A percentile compares a stretch with the other conserved stretches of the same genome.
Evolutionary conservation across 441 rosid species (phyloP).

Genomic region (Populus hybrid): DNA sequence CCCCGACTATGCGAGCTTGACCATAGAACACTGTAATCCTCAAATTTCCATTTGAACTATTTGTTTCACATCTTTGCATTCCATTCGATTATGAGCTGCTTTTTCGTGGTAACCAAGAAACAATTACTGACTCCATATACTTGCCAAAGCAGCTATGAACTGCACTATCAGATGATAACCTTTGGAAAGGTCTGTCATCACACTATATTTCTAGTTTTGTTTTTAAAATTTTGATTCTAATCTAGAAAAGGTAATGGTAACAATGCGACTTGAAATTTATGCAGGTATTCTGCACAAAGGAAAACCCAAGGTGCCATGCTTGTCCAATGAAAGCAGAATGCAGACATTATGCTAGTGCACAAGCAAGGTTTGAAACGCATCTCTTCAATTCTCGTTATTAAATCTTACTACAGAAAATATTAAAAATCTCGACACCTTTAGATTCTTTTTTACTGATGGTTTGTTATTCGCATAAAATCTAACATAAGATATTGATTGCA

Average conservation of each 20-base stretch:
- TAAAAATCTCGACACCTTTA: neutral
- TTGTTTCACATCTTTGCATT: neutral
- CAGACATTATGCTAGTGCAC: slow-evolving; percentile 67
- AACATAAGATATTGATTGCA: slow-evolving; percentile 7
- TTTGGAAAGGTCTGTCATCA: slow-evolving; percentile 67
- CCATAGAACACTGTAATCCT: slow-evolving; percentile 42
- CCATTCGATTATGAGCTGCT: neutral
- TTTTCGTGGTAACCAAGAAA: neutral
- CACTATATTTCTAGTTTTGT: neutral
- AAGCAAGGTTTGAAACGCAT: slow-evolving; percentile 48
- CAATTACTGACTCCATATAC: neutral
- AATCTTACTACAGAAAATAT: neutral
- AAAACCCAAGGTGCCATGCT: slow-evolving; percentile 59
- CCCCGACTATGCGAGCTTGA: slow-evolving; percentile 56
- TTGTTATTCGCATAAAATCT: neutral
- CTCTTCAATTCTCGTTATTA: neutral
- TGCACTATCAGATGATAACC: slow-evolving; percentile 79
- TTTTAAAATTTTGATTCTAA: neutral
- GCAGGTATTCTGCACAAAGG: slow-evolving; percentile 68
- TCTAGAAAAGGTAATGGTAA: neutral
- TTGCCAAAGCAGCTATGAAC: slow-evolving; percentile 48
- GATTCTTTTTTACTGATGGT: neutral
- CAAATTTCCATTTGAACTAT: neutral
- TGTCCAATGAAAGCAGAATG: slow-evolving; percentile 79
- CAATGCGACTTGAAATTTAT: neutral